Evolutionary conservation across 768 basidiomycete species (phyloP).

Genomic region (Auricularia cornea): DNA sequence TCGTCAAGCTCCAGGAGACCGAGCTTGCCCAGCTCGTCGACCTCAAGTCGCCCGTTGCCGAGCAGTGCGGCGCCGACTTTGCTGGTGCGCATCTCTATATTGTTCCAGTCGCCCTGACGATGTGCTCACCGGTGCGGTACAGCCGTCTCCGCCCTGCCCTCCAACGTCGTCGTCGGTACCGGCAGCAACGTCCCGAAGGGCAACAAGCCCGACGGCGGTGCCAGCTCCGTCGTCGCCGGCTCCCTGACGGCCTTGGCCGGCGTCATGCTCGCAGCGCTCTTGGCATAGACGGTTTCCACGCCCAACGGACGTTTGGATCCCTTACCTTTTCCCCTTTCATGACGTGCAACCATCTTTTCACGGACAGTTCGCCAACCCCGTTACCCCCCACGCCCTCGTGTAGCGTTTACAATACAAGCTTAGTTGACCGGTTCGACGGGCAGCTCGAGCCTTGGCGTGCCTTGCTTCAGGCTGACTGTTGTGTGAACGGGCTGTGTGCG

Average conservation of each 20-base stretch:
- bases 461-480: no score
- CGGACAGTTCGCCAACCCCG: no score
- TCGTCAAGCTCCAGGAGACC: background rate
- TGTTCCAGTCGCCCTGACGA: background rate
- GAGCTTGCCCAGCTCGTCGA: background rate
- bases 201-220: background rate
- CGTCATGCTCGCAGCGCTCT: background rate
- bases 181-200: background rate
- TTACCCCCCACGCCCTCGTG: no score
- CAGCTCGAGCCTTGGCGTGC: no score
- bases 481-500: no score
- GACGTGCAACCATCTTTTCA: background rate
- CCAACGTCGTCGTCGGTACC: background rate
- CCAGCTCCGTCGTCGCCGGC: background rate
- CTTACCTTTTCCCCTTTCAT: background rate
- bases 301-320: background rate
- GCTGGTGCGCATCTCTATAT: background rate
- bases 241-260: background rate
- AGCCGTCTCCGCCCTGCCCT: background rate
- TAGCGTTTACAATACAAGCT: no score
- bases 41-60: background rate
- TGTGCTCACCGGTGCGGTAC: background rate
- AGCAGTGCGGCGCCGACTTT: background rate
- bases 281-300: background rate
- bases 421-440: no score